Evolutionary conservation across 2,329 filamentous ascomycete species (phyloP), one percentile per base, ranked within the genome.

Genomic region (Microcera coccophila): DNA sequence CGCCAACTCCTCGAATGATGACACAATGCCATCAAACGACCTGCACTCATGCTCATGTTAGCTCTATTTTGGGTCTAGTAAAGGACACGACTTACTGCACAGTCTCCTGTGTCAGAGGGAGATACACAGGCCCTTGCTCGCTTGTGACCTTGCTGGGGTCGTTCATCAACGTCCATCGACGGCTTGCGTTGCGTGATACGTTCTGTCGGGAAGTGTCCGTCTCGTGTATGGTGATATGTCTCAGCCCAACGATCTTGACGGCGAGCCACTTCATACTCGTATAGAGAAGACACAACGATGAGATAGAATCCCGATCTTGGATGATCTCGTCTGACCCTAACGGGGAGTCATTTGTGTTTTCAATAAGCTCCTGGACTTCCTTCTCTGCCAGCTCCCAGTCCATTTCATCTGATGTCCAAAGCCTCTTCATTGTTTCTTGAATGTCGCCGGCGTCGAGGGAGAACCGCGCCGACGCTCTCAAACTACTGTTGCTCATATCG

Each of bases 231-330:
- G 87, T 91, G 57, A 96, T 89, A 59, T 91, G 84, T 32, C 93
- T 81, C 40, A 98, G 74, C 44, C 87, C 76, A n/a, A 76, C 72
- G 32, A 95, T 82, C 67, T 91, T 93, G 54, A 84, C 84, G 16
- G 87, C 83, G 26, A 98, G 79, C 93, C 93, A 98, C 72, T 94
- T 93, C 89, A 97, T 95, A 70, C 90, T 96, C 38, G 90, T 96
- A 65, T 95, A 94, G 26, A 98, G 73, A 29, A 96, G 77, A 55
- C 90, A 96, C 4, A 98, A 71, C 4, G 85, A 85, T 33, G 85
- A 81, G 20, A 97, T 84, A 4, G 84, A 86, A 62, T 97, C 94
- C 19, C 87, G 82, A 59, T 97, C 90, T 33, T 86, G 84, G 50
- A 97, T 90, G 37, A 96, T 84, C 62, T 97, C 91, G 53, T 84